These are phyloP conservation scores for Polysphondylium violaceum DNA, from an alignment of 78 protist genomes.

Conservation along the genomic window DNA sequence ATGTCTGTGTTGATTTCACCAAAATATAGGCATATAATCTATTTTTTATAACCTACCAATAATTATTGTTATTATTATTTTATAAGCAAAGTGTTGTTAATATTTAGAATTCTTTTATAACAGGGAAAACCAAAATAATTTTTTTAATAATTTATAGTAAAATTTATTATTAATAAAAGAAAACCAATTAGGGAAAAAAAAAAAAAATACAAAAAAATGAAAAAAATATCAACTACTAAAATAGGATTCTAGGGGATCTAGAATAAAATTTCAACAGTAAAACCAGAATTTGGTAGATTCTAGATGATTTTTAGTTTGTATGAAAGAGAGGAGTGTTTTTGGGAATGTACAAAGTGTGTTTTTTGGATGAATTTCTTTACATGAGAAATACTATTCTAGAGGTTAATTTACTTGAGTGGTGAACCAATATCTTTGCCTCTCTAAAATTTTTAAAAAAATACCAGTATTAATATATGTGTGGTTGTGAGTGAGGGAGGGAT, in stretches of 20 bases:
- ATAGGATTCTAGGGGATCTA: not conserved
- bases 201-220: not conserved
- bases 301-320: too few species aligned
- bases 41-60: too few species aligned
- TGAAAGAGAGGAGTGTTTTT: too few species aligned
- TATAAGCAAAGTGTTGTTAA: not conserved
- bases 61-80: not conserved
- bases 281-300: too few species aligned
- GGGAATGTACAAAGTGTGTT: too few species aligned
- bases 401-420: slow-evolving; percentile 29
- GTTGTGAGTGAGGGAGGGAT: not conserved
- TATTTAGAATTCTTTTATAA: not conserved
- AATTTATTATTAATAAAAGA: not conserved
- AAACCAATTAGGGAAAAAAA: not conserved
- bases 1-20: too few species aligned
- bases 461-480: not conserved
- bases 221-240: not conserved
- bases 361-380: too few species aligned
- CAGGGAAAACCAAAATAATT: not conserved
- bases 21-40: too few species aligned
- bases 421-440: slow-evolving; percentile 68
- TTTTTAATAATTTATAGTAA: not conserved
- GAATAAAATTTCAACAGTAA: not conserved
- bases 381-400: not conserved
- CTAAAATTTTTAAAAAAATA: not conserved